phyloP scores from a whole-genome alignment of 2,329 filamentous ascomycete genomes.

The Aspergillus hortae region DNA sequence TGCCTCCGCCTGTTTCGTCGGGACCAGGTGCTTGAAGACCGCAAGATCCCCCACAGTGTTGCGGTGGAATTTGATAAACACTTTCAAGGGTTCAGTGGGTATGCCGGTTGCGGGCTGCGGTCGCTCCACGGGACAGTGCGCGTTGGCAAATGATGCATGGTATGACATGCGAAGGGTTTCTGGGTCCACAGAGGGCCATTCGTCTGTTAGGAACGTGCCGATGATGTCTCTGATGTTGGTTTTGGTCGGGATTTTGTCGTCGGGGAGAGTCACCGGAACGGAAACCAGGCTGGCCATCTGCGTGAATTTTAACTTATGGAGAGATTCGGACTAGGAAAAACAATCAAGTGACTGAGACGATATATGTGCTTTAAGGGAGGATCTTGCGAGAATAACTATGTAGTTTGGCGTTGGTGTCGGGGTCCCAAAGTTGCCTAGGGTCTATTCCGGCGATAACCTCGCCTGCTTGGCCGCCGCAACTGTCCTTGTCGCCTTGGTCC shows the following conservation, averaged over 20 bases:
- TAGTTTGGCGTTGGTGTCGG: too few species aligned
- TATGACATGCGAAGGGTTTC: not conserved
- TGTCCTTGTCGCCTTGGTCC: too few species aligned
- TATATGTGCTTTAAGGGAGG: too few species aligned
- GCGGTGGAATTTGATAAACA: conserved; percentile 2
- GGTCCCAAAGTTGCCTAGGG: too few species aligned
- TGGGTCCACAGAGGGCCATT: not conserved
- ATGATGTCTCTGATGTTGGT: not conserved
- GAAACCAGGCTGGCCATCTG: not conserved
- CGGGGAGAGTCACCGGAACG: not conserved
- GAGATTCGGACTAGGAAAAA: too few species aligned
- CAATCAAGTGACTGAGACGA: too few species aligned
- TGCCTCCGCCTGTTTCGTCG: not conserved
- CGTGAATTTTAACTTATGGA: not conserved
- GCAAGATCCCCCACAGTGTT: not conserved
- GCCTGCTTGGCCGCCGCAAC: too few species aligned
- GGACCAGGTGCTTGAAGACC: not conserved
- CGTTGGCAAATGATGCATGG: not conserved
- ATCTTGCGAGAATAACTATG: too few species aligned
- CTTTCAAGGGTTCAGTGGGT: not conserved
- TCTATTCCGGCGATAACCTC: too few species aligned
- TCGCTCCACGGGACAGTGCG: not conserved
- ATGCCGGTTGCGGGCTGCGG: not conserved
- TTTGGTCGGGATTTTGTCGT: not conserved
- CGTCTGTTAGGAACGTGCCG: not conserved